Evolutionary conservation across 202 grass and related monocot species (phyloP).

Genomic region (Schoenoplectus tabernaemontani): DNA sequence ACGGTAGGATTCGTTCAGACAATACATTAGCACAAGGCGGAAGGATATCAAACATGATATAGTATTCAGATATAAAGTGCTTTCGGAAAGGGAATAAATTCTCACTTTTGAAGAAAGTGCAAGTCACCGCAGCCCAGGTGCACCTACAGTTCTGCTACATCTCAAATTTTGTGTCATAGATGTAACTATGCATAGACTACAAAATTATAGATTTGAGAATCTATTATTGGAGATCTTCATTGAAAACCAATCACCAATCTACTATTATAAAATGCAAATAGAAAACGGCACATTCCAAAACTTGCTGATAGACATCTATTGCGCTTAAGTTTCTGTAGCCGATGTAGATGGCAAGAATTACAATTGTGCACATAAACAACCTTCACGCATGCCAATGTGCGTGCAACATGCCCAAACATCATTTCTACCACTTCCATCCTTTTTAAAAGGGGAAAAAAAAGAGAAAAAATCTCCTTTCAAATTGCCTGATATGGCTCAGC

Average conservation of each 20-base stretch:
- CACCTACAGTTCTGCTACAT: neutral
- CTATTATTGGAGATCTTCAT: neutral
- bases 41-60: neutral
- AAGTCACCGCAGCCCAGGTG: neutral
- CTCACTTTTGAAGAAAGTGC: neutral
- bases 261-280: neutral
- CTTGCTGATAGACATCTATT: neutral
- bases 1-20: neutral
- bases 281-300: slow-evolving; percentile 10
- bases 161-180: neutral
- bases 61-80: slow-evolving; percentile 9
- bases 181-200: neutral
- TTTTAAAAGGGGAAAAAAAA: neutral
- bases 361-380: neutral
- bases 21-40: neutral
- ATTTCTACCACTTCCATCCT: neutral
- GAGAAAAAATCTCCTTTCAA: neutral
- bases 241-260: neutral
- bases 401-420: neutral
- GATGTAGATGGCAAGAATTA: neutral
- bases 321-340: neutral
- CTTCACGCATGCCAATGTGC: neutral
- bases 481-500: neutral
- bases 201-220: neutral
- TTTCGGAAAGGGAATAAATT: neutral